Conservation (phyloP, 1,139 yeast genomes). For the Hemisphaericaspora xylanilytica region DNA sequence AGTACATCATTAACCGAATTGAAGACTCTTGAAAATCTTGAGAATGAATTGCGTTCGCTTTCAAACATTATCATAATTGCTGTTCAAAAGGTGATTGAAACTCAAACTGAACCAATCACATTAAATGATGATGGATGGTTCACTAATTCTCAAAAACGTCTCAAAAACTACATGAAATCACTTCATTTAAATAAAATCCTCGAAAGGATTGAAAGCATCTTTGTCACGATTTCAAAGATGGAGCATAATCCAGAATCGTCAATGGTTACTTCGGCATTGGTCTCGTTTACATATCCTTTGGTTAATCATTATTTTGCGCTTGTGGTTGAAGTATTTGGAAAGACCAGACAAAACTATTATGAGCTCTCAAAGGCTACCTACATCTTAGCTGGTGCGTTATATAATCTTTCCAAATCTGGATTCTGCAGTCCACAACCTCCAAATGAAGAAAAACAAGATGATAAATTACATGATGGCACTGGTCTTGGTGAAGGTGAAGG, state of each 20-base stretch:
- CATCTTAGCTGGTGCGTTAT: slow-evolving; percentile 54
- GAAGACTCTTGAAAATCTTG: slow-evolving; percentile 39
- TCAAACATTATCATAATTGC: slow-evolving; percentile 64
- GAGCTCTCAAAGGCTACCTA: slow-evolving; percentile 61
- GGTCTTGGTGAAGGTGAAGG: slow-evolving; percentile 98
- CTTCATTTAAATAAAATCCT: slow-evolving; percentile 32
- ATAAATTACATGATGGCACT: slow-evolving; percentile 80
- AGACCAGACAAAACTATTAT: slow-evolving; percentile 45
- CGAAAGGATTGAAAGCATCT: slow-evolving; percentile 19
- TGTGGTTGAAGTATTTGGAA: slow-evolving; percentile 37
- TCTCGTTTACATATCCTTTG: slow-evolving; percentile 57
- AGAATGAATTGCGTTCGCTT: slow-evolving; percentile 47
- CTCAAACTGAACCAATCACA: slow-evolving; percentile 29
- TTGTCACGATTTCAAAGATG: slow-evolving; percentile 20
- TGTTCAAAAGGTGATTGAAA: slow-evolving; percentile 55
- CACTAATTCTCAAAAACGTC: slow-evolving; percentile 43
- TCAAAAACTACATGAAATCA: slow-evolving; percentile 30
- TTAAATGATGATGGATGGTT: slow-evolving; percentile 71
- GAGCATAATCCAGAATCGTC: slow-evolving; percentile 39
- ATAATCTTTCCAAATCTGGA: slow-evolving; percentile 73
- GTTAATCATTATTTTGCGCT: slow-evolving; percentile 54
- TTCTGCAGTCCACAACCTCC: slow-evolving; percentile 92
- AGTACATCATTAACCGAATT: slow-evolving; percentile 22
- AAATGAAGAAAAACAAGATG: slow-evolving; percentile 59
- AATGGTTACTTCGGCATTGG: slow-evolving; percentile 40